Conservation (phyloP, 495 filamentous ascomycete genomes). For the Aspergillus taichungensis region DNA sequence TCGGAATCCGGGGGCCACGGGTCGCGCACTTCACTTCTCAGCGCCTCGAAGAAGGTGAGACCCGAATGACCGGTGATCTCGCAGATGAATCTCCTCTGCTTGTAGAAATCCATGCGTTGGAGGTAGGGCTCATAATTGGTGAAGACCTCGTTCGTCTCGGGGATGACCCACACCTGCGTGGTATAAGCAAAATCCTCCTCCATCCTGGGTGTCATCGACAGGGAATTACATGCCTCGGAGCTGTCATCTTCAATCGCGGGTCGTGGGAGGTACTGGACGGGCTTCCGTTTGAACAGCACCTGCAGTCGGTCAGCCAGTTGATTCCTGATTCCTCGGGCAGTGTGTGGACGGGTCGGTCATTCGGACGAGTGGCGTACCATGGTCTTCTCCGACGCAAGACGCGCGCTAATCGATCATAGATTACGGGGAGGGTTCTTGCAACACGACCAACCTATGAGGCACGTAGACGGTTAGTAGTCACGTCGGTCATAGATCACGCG, state of each 20-base stretch:
- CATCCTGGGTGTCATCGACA: neutral
- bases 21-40: conserved; percentile 78
- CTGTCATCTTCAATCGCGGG: conserved; percentile 72
- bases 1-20: neutral
- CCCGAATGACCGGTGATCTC: conserved; percentile 91
- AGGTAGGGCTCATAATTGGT: conserved; percentile 82
- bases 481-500: neutral
- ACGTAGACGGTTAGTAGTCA: conserved; percentile 1
- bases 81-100: conserved; percentile 87
- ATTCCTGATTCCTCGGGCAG: neutral
- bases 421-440: conserved; percentile 1
- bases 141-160: conserved; percentile 85
- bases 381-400: conserved; percentile 16
- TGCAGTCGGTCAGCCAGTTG: conserved; percentile 29
- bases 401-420: conserved; percentile 26
- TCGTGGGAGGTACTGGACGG: conserved; percentile 70
- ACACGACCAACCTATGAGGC: neutral
- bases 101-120: conserved; percentile 84
- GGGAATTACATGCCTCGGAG: conserved; percentile 57
- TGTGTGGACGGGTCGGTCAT: neutral
- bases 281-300: conserved; percentile 95
- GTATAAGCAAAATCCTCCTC: conserved; percentile 4
- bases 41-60: conserved; percentile 87
- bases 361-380: conserved; percentile 25
- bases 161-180: conserved; percentile 79